phyloP scores from a whole-genome alignment of 2,329 filamentous ascomycete species.

The Lecanoromycetidae sp. region DNA sequence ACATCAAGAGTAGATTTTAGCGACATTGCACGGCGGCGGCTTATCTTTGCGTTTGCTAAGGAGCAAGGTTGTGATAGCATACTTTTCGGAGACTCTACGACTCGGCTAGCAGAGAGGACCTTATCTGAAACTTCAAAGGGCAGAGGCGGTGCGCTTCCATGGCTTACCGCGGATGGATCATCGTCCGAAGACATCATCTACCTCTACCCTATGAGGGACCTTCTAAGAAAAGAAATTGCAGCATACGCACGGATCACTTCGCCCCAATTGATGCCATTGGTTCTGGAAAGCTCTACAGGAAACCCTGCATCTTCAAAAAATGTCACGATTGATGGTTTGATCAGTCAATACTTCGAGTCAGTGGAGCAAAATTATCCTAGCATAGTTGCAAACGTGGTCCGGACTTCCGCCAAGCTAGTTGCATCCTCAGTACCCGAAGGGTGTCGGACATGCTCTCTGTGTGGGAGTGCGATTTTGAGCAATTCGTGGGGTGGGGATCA shows the following conservation, averaged over 20 bases:
- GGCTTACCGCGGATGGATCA: slow-evolving; percentile 65
- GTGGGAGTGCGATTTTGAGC: not conserved
- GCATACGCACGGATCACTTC: slow-evolving; percentile 48
- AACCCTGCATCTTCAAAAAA: slow-evolving; percentile 45
- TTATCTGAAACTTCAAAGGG: slow-evolving; percentile 85
- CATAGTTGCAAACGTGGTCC: slow-evolving; percentile 89
- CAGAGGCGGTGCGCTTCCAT: slow-evolving; percentile 69
- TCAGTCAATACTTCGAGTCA: slow-evolving; percentile 75
- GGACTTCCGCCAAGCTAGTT: slow-evolving; percentile 56
- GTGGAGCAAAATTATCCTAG: slow-evolving; percentile 80
- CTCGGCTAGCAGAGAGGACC: slow-evolving; percentile 71
- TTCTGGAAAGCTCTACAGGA: slow-evolving; percentile 25
- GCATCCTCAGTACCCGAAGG: not conserved
- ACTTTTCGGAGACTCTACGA: slow-evolving; percentile 77
- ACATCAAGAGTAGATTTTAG: slow-evolving; percentile 66
- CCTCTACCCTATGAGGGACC: slow-evolving; percentile 72
- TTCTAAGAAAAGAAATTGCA: slow-evolving; percentile 68
- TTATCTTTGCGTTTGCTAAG: slow-evolving; percentile 56
- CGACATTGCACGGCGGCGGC: slow-evolving; percentile 55
- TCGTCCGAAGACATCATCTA: slow-evolving; percentile 47
- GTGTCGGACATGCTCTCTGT: not conserved
- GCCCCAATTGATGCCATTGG: slow-evolving; percentile 37
- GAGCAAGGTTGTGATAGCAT: slow-evolving; percentile 53
- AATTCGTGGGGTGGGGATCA: slow-evolving; percentile 5
- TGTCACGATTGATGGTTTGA: slow-evolving; percentile 80